Evolutionary conservation across 176 grass and related monocot genomes (phyloP), one percentile per base, ranked within the genome.

Genomic region (Bolboschoenus planiculmis): DNA sequence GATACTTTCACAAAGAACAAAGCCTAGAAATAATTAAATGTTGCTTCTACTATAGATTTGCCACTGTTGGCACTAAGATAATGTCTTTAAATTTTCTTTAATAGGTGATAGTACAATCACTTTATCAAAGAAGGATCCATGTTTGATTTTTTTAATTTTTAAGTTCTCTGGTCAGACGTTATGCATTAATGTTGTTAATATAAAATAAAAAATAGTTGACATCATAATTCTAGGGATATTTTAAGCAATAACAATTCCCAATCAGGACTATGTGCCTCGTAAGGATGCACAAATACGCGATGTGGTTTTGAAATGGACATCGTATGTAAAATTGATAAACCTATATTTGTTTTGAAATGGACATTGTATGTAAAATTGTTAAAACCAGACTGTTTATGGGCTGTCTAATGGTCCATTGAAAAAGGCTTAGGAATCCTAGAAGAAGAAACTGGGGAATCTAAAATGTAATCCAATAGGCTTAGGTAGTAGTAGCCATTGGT

Each of bases 241-340:
- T 63, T 33, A 63, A 63, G 59, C 26, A 62, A n/a, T 62, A 27
- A 31, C 27, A 62, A 34, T 64, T 10, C 11, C 27, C 60, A 34
- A 34, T 64, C 1, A 31, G 30, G 30, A 27, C 27, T 15, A 64
- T 30, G 10, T 53, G 26, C 3, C 15, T 54, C 35, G 37, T 55
- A 55, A 78, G 18, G 16, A 55, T 78, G 74, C 30, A 78, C 74
- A 78, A 14, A 42, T n/a, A n/a, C n/a, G n/a, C n/a, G n/a, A n/a
- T n/a, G 44, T 53, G 15, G 18, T 53, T 53, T 53, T 53, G 50
- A 53, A 53, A 53, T 51, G 11, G 47, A 2, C 47, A 2, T 14
- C 47, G 18, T 47, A 55, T 81, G 5, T 43, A 39, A 81, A 26
- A 37, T 46, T 4, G 4, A 60, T 81, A 9, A 40, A 56, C 10